phyloP scores from a whole-genome alignment of 2,329 filamentous ascomycete genomes.

The Diaporthe batatas region DNA sequence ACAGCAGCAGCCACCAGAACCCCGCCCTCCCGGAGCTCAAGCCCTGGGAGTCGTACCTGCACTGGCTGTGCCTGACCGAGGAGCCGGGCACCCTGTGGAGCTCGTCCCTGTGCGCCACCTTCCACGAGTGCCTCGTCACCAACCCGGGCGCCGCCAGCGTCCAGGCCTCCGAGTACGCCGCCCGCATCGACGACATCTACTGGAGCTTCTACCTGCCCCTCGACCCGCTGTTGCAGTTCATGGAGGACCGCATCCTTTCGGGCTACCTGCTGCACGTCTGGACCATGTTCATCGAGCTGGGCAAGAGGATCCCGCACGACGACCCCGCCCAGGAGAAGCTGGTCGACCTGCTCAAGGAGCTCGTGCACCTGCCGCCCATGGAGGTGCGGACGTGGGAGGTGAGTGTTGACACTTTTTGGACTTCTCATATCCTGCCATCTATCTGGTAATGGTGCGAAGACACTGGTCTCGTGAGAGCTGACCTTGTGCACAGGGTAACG shows the following conservation, averaged over 20 bases:
- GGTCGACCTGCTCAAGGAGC: slow-evolving; percentile 38
- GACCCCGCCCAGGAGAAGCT: slow-evolving; percentile 40
- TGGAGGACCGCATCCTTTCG: slow-evolving; percentile 41
- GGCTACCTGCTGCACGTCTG: slow-evolving; percentile 41
- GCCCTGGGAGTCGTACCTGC: slow-evolving; percentile 40
- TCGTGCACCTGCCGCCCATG: slow-evolving; percentile 41
- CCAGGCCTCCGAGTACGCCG: slow-evolving; percentile 37
- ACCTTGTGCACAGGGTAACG: slow-evolving; percentile 34
- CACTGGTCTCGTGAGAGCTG: slow-evolving; percentile 13
- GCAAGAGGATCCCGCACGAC: slow-evolving; percentile 39
- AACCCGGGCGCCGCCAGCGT: neutral
- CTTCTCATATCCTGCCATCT: neutral
- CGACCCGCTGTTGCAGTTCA: slow-evolving; percentile 36
- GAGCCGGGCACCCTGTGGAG: slow-evolving; percentile 40
- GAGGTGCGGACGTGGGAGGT: slow-evolving; percentile 43
- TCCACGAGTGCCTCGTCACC: slow-evolving; percentile 34
- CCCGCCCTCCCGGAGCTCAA: slow-evolving; percentile 34
- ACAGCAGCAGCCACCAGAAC: neutral
- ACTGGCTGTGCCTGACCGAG: slow-evolving; percentile 40
- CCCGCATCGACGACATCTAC: slow-evolving; percentile 42
- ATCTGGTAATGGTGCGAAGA: slow-evolving; percentile 8
- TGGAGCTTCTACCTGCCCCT: slow-evolving; percentile 42
- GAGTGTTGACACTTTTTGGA: neutral
- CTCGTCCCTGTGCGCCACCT: slow-evolving; percentile 38
- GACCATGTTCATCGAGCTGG: slow-evolving; percentile 42